These are phyloP conservation scores for Aspergillus brasiliensis DNA, from an alignment of 2,329 filamentous ascomycete species.

Conservation along the genomic window DNA sequence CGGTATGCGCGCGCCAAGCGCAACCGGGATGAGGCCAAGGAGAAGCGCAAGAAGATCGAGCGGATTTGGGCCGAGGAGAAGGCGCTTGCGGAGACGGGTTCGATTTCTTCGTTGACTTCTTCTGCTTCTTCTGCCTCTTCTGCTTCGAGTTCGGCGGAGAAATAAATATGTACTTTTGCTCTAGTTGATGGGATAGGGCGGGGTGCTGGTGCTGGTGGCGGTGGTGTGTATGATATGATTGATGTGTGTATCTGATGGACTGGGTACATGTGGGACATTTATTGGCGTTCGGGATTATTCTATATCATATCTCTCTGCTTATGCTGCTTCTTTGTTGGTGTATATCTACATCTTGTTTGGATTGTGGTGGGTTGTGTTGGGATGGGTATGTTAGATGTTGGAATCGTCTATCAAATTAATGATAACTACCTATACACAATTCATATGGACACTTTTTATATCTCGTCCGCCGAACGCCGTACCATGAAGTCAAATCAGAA, in stretches of 20 bases:
- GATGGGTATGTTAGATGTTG: background rate
- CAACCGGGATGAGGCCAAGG: slow-evolving; percentile 71
- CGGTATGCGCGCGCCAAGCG: slow-evolving; percentile 73
- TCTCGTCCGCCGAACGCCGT: slow-evolving; percentile 36
- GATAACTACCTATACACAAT: slow-evolving; percentile 2
- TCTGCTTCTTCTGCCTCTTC: background rate
- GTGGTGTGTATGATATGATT: slow-evolving; percentile 5
- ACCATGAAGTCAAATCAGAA: slow-evolving; percentile 16
- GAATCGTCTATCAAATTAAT: background rate
- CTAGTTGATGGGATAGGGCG: too few species aligned
- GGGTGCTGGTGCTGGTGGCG: background rate
- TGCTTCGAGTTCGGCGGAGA: background rate
- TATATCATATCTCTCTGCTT: background rate
- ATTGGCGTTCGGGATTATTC: slow-evolving; percentile 4
- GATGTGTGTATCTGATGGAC: background rate
- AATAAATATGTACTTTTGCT: background rate
- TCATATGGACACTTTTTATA: slow-evolving; percentile 27
- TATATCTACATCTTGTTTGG: background rate
- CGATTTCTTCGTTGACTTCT: background rate
- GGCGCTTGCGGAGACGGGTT: slow-evolving; percentile 22
- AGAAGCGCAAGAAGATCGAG: slow-evolving; percentile 73
- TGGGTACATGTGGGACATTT: background rate
- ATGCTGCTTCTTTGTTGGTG: background rate
- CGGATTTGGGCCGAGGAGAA: slow-evolving; percentile 70
- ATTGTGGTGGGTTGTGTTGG: background rate